Conservation (phyloP, 148 eudicot species). For the Heliamphora exappendiculata region DNA sequence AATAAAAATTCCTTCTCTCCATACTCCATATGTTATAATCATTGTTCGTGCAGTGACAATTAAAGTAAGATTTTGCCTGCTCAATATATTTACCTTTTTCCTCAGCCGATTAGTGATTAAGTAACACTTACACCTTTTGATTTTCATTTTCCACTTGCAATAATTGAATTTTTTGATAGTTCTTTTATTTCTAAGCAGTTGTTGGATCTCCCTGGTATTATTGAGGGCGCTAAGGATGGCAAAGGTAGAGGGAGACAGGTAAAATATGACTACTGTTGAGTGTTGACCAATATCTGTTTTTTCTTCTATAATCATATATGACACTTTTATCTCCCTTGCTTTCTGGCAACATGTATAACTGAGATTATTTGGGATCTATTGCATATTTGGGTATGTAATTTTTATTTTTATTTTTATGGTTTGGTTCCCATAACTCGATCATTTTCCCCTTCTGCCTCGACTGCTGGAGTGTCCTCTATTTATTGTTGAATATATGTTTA, state of each 20-base stretch:
- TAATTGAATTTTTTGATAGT: background rate
- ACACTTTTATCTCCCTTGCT: background rate
- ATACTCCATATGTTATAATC: too few relatives aligned
- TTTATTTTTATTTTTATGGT: too few relatives aligned
- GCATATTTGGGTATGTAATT: background rate
- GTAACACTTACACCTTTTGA: background rate
- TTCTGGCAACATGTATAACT: background rate
- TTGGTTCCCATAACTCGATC: background rate
- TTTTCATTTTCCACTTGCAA: constrained; percentile 1
- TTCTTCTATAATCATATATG: background rate
- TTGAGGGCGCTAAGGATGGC: constrained; percentile 98
- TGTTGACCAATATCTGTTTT: background rate
- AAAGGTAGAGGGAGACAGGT: constrained; percentile 99
- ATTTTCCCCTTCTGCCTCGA: background rate
- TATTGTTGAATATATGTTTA: background rate
- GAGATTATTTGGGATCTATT: background rate
- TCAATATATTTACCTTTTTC: background rate
- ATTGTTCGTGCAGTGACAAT: too few relatives aligned
- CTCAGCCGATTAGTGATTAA: background rate
- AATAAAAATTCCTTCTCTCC: too few relatives aligned
- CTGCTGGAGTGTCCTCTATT: background rate
- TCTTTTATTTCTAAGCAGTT: constrained; percentile 42
- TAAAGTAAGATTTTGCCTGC: too few relatives aligned
- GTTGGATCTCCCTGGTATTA: constrained; percentile 97
- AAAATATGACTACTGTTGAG: constrained; percentile 11